Evolutionary conservation across 305 asterid species (phyloP), one percentile per base, ranked within the genome.

Genomic region (Solanum hybrid): DNA sequence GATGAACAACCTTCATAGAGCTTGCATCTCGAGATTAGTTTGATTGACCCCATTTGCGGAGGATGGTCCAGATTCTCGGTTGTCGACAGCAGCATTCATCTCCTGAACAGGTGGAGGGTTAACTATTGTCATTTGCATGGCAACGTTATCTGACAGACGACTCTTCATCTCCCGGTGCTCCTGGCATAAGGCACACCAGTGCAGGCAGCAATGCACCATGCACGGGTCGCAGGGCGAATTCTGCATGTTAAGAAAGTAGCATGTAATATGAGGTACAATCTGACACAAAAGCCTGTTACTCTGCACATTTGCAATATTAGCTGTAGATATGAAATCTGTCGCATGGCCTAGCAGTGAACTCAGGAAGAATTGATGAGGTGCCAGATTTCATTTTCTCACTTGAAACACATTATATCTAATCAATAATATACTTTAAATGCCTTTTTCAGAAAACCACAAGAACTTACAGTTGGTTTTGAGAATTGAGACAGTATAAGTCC

Each of bases 101-200:
- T 95, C 96, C 91, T 97, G 99, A 84, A 95, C 93, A 0, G 96
- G 99, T 84, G 99, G 99, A 37, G 99, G 98, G 86, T 97, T 95
- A 76, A 97, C 98, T 7, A 97, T 90, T 22, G 99, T 95, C 99
- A 95, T 95, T 31, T 96, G 98, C 94, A 88, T 89, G 29, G 88
- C 92, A 36, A 91, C 38, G 60, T 95, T 97, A 9, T 96, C 98
- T 17, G 98, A 93, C 17, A 97, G 91, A 56, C 96, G 99, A 32
- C 91, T 93, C 91, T 94, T 95, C 98, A 95, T 95, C 93, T 97
- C 99, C 91, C 99, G 90, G 92, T 96, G 99, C 94, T 97, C 99
- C 91, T 97, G 99, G 93, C 99, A 97, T 94, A 97, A 86, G 31
- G 99, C 99, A 89, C 99, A 96, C 97, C 98, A 96, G 92, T 96